Base-by-base conservation (phyloP, 768 basidiomycete species). In the Lentinula edodes region DNA sequence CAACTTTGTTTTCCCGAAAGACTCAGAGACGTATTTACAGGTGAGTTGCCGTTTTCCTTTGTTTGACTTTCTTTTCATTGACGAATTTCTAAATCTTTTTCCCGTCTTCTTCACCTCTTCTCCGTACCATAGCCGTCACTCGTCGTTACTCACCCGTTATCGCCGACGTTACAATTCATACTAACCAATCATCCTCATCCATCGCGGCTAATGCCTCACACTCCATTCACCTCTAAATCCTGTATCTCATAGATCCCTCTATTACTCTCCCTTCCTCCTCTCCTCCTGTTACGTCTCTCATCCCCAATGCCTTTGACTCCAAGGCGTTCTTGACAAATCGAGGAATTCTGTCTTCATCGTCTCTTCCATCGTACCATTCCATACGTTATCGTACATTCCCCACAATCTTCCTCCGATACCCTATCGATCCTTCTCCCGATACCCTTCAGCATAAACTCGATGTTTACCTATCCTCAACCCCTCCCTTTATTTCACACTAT, bases 1-100 rank as follows among this genome's bases (percentile, higher is more conserved):
- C 84, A 98, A 98, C 78, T 99, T 99, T 71, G 96, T 98, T 74
- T 97, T 98, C 76, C 96, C 96, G 62, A 96, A 98, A 83, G 98
- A 95, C 73, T 92, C 93, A 63, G 97, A 99, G 75, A 98, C 96
- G 3, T 99, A 99, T 76, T 87, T 99, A 20, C 96, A 99, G 53
- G 53, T 54, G 36, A 54, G 36, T 13, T 13, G 2, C 32, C 1
- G 6, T n/a, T 48, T 45, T 0, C 6, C 10, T 45, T 2, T 7
- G 2, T n/a, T 18, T 8, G 23, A 23, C 23, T 23, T 23, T 23
- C 15, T n/a, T 13, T 45, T 45, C 16, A 45, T 10, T n/a, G 43
- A 45, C 42, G 3, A n/a, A 18, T 43, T 23, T 10, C 6, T n/a
- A 16, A 16, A 10, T 9, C 13, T 9, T 9, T 39, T 15, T 39